Conservation (phyloP, 371 early-diverging fungal species). For the Apophysomyces ossiformis region DNA sequence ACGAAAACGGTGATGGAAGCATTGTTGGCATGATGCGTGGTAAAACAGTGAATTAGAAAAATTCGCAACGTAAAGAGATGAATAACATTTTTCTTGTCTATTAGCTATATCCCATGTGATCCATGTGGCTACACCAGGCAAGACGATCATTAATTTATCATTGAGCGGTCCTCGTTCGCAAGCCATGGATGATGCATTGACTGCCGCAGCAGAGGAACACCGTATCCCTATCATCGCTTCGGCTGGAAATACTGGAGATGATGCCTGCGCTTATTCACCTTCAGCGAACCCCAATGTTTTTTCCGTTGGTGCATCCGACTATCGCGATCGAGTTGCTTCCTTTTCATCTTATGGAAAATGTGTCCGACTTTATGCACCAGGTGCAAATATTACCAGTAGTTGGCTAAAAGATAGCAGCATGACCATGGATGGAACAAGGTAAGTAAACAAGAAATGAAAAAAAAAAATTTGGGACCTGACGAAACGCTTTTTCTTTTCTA, state of each 20-base stretch:
- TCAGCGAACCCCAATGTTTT: conserved; percentile 63
- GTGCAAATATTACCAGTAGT: conserved; percentile 49
- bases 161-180: conserved; percentile 59
- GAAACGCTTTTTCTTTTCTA: conserved; percentile 22
- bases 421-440: conserved; percentile 70
- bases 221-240: conserved; percentile 61
- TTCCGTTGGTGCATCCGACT: conserved; percentile 69
- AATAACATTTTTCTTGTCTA: conserved; percentile 40
- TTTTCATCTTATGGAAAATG: conserved; percentile 63
- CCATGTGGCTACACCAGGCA: conserved; percentile 27
- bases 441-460: conserved; percentile 19
- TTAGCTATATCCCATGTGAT: conserved; percentile 53
- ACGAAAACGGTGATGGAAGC: conserved; percentile 54
- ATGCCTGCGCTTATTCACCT: conserved; percentile 76
- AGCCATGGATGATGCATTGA: conserved; percentile 43
- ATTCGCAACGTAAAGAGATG: conserved; percentile 35
- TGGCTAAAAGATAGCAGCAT: conserved; percentile 46
- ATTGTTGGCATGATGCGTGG: conserved; percentile 38
- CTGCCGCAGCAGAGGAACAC: conserved; percentile 47
- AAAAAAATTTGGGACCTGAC: not conserved
- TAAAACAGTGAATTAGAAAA: conserved; percentile 21
- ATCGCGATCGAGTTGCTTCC: conserved; percentile 45
- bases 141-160: conserved; percentile 62
- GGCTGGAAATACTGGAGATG: conserved; percentile 71
- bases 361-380: conserved; percentile 63